Evolutionary conservation across 495 filamentous ascomycete species (phyloP), one percentile per base, ranked within the genome.

Genomic region (Xylaria intraflava): DNA sequence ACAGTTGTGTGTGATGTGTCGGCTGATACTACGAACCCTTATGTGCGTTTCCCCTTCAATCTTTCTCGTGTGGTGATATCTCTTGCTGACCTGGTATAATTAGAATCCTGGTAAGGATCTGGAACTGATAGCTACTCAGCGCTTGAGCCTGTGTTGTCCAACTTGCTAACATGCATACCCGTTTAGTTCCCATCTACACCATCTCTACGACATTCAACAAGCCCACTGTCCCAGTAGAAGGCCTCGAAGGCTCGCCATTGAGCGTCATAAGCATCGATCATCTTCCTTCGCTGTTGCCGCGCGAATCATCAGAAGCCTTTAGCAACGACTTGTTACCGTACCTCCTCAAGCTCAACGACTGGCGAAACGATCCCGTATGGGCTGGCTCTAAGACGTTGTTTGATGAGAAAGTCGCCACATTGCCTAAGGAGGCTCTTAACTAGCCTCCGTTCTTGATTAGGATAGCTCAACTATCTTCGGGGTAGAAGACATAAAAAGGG

Each of bases 261-360:
- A 83, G 79, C 31, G 87, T 92, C 46, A 90, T 94, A 66, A 84
- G 82, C 47, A 96, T 97, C 61, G 91, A 96, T 65, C 92, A 96
- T 65, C 80, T 97, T 8, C 92, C 92, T 5, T 87, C 83, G 26
- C 80, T 96, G 33, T 78, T 97, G 16, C 88, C 92, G 9, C 75
- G 91, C 40, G 92, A 97, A 69, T 83, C 88, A 33, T 88, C 83
- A 29, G 92, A 97, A 75, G 82, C 87, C 23, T 96, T 96, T 68
- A 89, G 84, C 70, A 70, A 76, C 39, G 86, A 86, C 23, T 72
- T 97, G 50, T 70, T 97, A 31, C 90, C 90, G 2, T 85, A 83
- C 58, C 72, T 97, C 53, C 64, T 94, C 40, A 78, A 86, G 58
- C 73, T 96, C 46, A 89, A 92, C 65, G 78, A 89, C 65, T 80